Percentiles rank a stretch among this genome's conserved stretches.
Evolutionary conservation across 192 early-diverging fungal species (phyloP).

Genomic region (Chytriomyces sp.): DNA sequence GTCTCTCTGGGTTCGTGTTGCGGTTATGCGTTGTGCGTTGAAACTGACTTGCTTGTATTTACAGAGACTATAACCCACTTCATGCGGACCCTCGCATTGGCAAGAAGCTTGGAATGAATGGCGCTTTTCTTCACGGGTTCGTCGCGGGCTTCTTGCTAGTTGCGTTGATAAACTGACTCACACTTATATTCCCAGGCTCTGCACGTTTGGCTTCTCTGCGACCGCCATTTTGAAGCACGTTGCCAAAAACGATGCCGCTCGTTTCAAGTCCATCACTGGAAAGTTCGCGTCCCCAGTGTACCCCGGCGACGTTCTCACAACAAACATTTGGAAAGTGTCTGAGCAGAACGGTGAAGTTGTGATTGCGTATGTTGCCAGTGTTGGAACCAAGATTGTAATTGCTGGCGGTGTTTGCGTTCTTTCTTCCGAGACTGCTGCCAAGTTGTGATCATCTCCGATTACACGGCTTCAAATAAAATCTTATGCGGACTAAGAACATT

Average conservation of each 20-base stretch:
- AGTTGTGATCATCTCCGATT: not conserved
- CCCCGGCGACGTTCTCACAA: slow-evolving; percentile 73
- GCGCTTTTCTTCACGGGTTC: slow-evolving; percentile 76
- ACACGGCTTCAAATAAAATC: too few species aligned
- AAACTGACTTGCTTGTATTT: not conserved
- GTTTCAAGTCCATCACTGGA: slow-evolving; percentile 67
- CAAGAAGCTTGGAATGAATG: slow-evolving; percentile 69
- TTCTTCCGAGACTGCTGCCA: not conserved
- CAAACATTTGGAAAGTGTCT: slow-evolving; percentile 73
- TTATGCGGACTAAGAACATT: too few species aligned
- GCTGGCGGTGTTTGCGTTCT: slow-evolving; percentile 55
- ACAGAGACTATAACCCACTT: slow-evolving; percentile 76
- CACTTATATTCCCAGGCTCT: slow-evolving; percentile 4
- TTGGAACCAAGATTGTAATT: slow-evolving; percentile 68
- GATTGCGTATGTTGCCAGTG: slow-evolving; percentile 63
- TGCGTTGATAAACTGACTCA: not conserved
- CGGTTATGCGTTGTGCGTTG: slow-evolving; percentile 7
- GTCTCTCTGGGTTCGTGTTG: slow-evolving; percentile 68
- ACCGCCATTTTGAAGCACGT: slow-evolving; percentile 64
- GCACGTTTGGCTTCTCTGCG: slow-evolving; percentile 62
- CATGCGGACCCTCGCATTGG: slow-evolving; percentile 75
- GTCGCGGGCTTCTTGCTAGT: not conserved
- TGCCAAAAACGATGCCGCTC: slow-evolving; percentile 56
- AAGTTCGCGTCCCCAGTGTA: slow-evolving; percentile 75
- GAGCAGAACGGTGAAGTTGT: slow-evolving; percentile 32